Evolutionary conservation across 768 basidiomycete genomes (phyloP), one percentile per base, ranked within the genome.

Genomic region (Kwoniella bestiolae): DNA sequence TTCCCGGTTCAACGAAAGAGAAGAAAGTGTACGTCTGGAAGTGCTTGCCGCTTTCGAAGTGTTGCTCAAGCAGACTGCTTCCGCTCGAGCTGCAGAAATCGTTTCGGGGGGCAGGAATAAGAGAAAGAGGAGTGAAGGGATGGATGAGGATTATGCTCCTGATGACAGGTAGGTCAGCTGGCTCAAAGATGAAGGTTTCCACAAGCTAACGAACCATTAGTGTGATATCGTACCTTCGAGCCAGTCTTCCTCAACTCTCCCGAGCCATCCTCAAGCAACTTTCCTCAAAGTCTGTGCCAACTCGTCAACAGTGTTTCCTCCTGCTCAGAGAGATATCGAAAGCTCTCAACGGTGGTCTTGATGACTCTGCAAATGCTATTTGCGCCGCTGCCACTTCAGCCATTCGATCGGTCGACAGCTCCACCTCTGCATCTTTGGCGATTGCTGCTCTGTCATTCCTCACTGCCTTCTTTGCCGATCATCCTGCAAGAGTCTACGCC

Each of bases 11-110:
- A 89, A 88, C 44, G 96, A 99, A 79, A 89, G 96, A 47, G 96
- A 99, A 82, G 90, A 94, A 75, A 95, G 91, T 3, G 96, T 98
- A 31, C 87, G 91, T 32, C 83, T 96, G 29, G 96, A 99, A 79
- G 85, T 98, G 16, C 94, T 95, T 90, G 84, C 89, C 0, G 90
- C 95, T 0, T 94, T 94, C 76, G 86, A 86, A 34, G 83, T 85
- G 0, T 85, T 99, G 11, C 85, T 99, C 44, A 90, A 85, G 56
- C 94, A 95, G 82, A 94, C 93, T 1, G 84, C 85, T 23, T 83
- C 86, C 2, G 74, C 71, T 7, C 85, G 85, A 52, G 84, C 87
- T 16, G 56, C 87, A 84, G 70, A 81, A 80, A 31, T 75, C 2
- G 75, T 73, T 5, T 69, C 63, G 28, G 71, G 65, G 4, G 16